Evolutionary conservation across 176 grass and related monocot species (phyloP).

Genomic region (Hordeum marinum): DNA sequence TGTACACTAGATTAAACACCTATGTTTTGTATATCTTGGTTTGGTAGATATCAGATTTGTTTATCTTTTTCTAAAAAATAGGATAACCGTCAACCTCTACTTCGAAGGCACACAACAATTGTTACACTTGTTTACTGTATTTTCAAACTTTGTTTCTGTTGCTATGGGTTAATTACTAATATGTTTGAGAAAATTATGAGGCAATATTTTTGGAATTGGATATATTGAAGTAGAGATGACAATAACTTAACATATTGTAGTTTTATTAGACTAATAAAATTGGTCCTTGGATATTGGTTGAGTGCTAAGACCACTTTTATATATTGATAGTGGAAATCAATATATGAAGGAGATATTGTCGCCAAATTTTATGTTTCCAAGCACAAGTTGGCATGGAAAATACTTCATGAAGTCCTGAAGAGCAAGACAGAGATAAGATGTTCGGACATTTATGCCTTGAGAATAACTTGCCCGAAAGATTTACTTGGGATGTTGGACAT

Average conservation of each 20-base stretch:
- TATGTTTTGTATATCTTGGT: background rate
- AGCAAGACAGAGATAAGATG: constrained; percentile 57
- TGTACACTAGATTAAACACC: background rate
- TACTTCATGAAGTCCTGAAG: constrained; percentile 44
- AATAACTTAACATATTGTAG: background rate
- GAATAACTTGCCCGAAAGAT: constrained; percentile 39
- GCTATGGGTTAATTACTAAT: background rate
- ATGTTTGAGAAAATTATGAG: background rate
- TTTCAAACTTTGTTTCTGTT: background rate
- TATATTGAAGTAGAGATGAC: background rate
- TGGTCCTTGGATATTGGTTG: background rate
- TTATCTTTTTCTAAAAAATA: background rate
- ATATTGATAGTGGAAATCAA: constrained; percentile 24
- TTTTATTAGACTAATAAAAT: background rate
- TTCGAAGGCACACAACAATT: background rate
- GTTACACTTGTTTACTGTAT: background rate
- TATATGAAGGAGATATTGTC: constrained; percentile 50
- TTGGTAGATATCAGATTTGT: background rate
- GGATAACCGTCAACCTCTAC: background rate
- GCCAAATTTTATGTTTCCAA: constrained; percentile 54
- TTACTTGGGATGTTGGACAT: constrained; percentile 39
- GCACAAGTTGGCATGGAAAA: constrained; percentile 50
- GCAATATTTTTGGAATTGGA: background rate
- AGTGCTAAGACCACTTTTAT: background rate
- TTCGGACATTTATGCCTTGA: constrained; percentile 39